A percentile compares a stretch with the other conserved stretches of the same genome.
These are phyloP conservation scores for Pezicula neosporulosa DNA, from an alignment of 2,329 filamentous ascomycete genomes.

Conservation along the genomic window DNA sequence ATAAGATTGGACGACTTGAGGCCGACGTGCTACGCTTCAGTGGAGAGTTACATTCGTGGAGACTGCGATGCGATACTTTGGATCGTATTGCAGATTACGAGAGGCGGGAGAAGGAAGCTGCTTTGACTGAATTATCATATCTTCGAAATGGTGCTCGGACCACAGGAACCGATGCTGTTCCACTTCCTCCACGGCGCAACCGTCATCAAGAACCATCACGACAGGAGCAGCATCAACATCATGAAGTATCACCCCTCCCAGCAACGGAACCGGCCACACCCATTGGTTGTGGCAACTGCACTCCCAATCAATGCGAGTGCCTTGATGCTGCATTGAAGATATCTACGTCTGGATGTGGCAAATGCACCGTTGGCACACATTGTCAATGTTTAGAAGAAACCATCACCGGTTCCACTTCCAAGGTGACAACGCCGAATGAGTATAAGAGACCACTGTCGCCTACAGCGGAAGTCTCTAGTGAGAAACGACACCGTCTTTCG, in stretches of 20 bases:
- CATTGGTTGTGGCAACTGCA: constrained; percentile 54
- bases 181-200: constrained; percentile 31
- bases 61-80: constrained; percentile 26
- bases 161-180: constrained; percentile 34
- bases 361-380: constrained; percentile 57
- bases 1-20: constrained; percentile 57
- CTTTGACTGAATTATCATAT: constrained; percentile 36
- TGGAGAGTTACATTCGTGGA: constrained; percentile 30
- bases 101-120: constrained; percentile 38
- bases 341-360: constrained; percentile 58
- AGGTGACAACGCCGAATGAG: constrained; percentile 8
- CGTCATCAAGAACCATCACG: constrained; percentile 16
- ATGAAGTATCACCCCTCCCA: constrained; percentile 8
- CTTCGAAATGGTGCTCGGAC: constrained; percentile 25
- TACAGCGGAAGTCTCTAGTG: constrained; percentile 24
- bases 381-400: constrained; percentile 59
- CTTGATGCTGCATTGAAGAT: constrained; percentile 54
- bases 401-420: constrained; percentile 13
- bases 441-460: constrained; percentile 30
- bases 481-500: constrained; percentile 54
- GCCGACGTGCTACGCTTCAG: constrained; percentile 63
- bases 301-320: constrained; percentile 52
- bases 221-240: constrained; percentile 13
- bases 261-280: constrained; percentile 24
- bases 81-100: constrained; percentile 30